Base-by-base conservation (phyloP, 208 protist genomes). In the Leishmania amazonensis region DNA sequence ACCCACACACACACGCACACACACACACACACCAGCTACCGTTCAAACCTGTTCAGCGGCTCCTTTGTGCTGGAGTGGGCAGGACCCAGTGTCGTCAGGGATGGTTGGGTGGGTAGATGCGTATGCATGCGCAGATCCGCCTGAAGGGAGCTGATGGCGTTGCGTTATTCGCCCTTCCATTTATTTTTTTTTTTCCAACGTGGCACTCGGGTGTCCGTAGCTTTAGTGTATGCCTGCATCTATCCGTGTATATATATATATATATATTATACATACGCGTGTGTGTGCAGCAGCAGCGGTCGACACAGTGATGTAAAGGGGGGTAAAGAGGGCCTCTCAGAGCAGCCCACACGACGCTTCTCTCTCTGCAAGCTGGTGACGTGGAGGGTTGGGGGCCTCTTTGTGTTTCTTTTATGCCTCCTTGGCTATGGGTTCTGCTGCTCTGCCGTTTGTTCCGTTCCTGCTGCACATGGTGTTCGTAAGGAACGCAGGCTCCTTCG, bases 161-260 rank as follows among this genome's bases (percentile, higher is more conserved):
- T 49, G 67, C 67, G 4, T 72, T 72, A 11, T 72, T 47, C 40
- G 38, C 67, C 9, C 7, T 64, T 64, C 24, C 15, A 31, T 64
- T 47, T 72, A 8, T 4, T 47, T 71, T 71, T 38, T 45, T 45
- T 15, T 21, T 24, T 19, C 9, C 40, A 24, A 15, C 40, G n/a
- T 38, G 40, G 24, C 35, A 73, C 21, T 73, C 17, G 42, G 24
- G 42, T 47, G 40, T n/a, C 67, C 2, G 40, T 73, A 40, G 47
- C 11, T 0, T 0, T 79, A 40, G 35, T 73, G 42, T 49, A 73
- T 49, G 42, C 9, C 17, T 73, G 17, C 35, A 73, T 49, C 24
- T 9, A 24, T 49, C 5, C 28, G 7, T 38, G 13, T 67, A 71
- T 83, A 83, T 83, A 78, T 73, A 80, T 80, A 75, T 73, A 75